Evolutionary conservation across 228 moss, liverwort and hornwort species (phyloP).

Genomic region (Sphagnum magellanicum): DNA sequence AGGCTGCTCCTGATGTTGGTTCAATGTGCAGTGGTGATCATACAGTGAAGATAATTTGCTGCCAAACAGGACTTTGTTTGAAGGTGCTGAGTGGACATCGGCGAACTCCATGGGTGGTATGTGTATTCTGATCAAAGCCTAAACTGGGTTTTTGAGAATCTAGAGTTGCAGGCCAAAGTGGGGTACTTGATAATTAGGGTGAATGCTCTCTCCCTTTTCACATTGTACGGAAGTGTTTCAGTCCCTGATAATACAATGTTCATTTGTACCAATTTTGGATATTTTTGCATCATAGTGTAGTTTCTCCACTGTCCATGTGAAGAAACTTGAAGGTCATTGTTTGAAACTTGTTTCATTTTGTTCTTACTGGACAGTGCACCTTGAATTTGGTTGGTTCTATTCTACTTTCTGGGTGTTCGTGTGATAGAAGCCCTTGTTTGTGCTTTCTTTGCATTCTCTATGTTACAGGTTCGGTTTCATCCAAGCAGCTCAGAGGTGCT

Average conservation of each 20-base stretch:
- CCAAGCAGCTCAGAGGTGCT: slow-evolving; percentile 97
- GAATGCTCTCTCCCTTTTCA: too few species aligned
- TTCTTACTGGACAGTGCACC: neutral
- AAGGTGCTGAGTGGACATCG: slow-evolving; percentile 96
- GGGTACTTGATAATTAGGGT: too few species aligned
- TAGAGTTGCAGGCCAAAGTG: neutral
- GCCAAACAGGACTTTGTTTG: slow-evolving; percentile 87
- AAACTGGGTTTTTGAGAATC: neutral
- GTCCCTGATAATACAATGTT: too few species aligned
- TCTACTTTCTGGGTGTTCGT: neutral
- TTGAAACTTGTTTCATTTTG: too few species aligned
- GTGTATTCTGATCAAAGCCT: slow-evolving; percentile 3
- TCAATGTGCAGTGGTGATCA: slow-evolving; percentile 84
- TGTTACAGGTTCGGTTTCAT: slow-evolving; percentile 82
- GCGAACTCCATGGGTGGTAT: slow-evolving; percentile 99
- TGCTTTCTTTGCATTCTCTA: neutral
- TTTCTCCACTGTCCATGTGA: too few species aligned
- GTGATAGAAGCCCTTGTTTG: too few species aligned
- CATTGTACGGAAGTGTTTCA: too few species aligned
- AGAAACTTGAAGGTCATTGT: too few species aligned
- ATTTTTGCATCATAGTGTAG: too few species aligned
- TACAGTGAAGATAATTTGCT: slow-evolving; percentile 97
- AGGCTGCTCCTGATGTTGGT: neutral
- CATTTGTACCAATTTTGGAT: too few species aligned
- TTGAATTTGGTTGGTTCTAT: neutral